phyloP scores from a whole-genome alignment of 2,329 filamentous ascomycete species.

The Fusarium lateritium region DNA sequence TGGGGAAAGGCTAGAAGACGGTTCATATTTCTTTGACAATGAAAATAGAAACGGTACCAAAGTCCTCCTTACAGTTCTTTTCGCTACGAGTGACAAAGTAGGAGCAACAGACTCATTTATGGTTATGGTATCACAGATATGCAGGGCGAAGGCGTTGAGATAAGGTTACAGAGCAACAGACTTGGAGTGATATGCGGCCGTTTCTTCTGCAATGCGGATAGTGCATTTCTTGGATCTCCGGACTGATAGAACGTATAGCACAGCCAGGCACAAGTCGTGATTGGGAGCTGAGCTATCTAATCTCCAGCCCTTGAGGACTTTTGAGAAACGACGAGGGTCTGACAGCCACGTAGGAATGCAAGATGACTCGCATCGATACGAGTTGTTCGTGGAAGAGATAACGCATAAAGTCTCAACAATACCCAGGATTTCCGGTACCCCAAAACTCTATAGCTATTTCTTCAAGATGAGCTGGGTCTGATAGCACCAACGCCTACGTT shows the following conservation, averaged over 20 bases:
- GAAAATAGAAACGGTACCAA: conserved; percentile 29
- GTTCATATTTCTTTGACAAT: conserved; percentile 31
- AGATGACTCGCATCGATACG: conserved; percentile 32
- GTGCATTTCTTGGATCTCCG: conserved; percentile 43
- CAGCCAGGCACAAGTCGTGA: conserved; percentile 39
- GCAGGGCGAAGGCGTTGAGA: conserved; percentile 38
- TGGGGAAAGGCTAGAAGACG: neutral
- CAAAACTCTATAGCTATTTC: neutral
- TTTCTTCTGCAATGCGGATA: conserved; percentile 43
- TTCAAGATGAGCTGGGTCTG: neutral
- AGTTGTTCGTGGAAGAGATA: conserved; percentile 26
- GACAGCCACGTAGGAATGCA: conserved; percentile 38
- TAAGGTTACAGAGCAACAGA: conserved; percentile 41
- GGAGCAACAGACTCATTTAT: conserved; percentile 43
- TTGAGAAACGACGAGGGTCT: conserved; percentile 32
- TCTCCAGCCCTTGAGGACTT: conserved; percentile 43
- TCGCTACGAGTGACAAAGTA: conserved; percentile 15
- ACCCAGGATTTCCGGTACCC: neutral
- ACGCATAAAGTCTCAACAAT: conserved; percentile 8
- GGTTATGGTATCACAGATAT: conserved; percentile 34
- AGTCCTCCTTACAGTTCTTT: neutral
- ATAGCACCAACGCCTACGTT: neutral
- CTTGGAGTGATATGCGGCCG: conserved; percentile 45
- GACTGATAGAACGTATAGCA: conserved; percentile 42
- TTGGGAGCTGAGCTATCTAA: conserved; percentile 49